phyloP scores from a whole-genome alignment of 2,329 filamentous ascomycete genomes.

The Epichloe hybrida region DNA sequence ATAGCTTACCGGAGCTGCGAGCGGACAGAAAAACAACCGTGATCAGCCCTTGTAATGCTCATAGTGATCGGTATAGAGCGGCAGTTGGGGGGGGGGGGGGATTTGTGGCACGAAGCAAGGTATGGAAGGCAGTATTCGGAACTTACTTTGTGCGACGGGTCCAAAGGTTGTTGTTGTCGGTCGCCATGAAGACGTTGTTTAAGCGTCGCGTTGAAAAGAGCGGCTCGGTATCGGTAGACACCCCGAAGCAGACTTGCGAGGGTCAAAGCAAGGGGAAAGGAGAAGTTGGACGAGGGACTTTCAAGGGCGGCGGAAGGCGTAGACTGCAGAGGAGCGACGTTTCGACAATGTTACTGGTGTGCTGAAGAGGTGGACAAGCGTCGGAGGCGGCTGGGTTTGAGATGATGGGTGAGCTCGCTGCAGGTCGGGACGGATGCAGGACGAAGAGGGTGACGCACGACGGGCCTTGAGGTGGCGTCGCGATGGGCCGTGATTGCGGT shows the following conservation, averaged over 20 bases:
- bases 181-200: constrained; percentile 34
- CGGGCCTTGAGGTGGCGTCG: neutral
- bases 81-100: neutral
- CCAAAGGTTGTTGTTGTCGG: constrained; percentile 43
- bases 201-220: constrained; percentile 6
- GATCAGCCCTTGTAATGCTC: neutral
- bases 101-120: neutral
- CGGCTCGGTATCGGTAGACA: constrained; percentile 10
- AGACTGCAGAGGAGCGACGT: neutral
- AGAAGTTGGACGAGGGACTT: neutral
- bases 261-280: constrained; percentile 5
- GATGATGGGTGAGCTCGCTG: neutral
- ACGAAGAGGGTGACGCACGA: neutral
- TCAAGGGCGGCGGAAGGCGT: neutral
- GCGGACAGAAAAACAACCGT: neutral
- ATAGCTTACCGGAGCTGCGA: constrained; percentile 72
- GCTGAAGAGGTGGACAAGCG: neutral
- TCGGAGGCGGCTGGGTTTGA: constrained; percentile 2
- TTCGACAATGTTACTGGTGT: neutral
- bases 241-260: constrained; percentile 11
- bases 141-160: constrained; percentile 72
- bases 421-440: neutral
- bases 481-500: neutral
- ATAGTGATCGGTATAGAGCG: neutral
- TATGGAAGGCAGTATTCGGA: neutral